These are phyloP conservation scores for Phyllachora maydis DNA, from an alignment of 2,329 filamentous ascomycete species.

Conservation along the genomic window DNA sequence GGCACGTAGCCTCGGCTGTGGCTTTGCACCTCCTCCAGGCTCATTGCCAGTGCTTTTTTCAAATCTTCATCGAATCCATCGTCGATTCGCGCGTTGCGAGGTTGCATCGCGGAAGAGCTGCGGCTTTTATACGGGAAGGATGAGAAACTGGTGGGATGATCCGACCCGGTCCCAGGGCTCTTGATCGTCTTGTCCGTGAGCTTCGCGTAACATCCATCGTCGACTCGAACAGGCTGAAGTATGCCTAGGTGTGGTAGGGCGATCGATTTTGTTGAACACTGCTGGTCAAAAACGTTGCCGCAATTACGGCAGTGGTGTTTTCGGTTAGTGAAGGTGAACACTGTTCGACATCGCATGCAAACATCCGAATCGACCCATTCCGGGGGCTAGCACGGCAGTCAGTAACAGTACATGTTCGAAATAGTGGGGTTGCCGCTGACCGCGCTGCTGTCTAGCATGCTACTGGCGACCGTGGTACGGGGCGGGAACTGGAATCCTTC, in stretches of 20 bases:
- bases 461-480: conserved; percentile 69
- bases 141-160: no score
- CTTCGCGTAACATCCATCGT: conserved; percentile 87
- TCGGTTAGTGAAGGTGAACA: conserved; percentile 93
- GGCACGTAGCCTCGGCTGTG: conserved; percentile 55
- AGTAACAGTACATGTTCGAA: not conserved
- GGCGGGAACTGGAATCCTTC: conserved; percentile 87
- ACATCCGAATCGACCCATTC: conserved; percentile 98
- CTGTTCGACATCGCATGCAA: conserved; percentile 89
- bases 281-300: conserved; percentile 89
- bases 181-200: conserved; percentile 52
- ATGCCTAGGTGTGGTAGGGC: conserved; percentile 88
- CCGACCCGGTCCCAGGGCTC: no score
- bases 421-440: conserved; percentile 29
- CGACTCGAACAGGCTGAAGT: conserved; percentile 73
- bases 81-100: conserved; percentile 70
- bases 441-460: conserved; percentile 92
- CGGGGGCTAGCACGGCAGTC: conserved; percentile 41
- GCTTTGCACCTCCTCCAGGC: conserved; percentile 74
- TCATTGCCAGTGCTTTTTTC: conserved; percentile 89
- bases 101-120: conserved; percentile 60
- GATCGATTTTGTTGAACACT: conserved; percentile 77
- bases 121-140: no score
- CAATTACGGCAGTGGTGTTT: conserved; percentile 98
- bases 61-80: conserved; percentile 89